Evolutionary conservation across 106 monocot genomes (phyloP), one percentile per base, ranked within the genome.

Genomic region (Acorus calamus): DNA sequence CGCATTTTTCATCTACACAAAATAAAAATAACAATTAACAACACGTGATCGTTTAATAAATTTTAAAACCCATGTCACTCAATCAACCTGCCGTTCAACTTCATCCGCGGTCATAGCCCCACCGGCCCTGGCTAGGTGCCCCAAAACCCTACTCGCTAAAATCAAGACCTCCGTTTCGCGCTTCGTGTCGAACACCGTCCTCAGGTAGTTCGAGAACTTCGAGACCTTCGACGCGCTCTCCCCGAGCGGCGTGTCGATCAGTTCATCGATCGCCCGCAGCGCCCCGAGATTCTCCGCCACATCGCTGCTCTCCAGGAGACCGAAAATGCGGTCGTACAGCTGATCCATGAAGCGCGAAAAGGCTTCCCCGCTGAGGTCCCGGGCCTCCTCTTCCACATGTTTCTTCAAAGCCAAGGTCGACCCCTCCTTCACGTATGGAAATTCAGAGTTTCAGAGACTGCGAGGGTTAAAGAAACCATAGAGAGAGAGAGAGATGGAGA

Each of bases 31-130:
- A 42, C 28, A 5, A 53, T 54, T 53, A 66, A 53, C 8, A 50
- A 2, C 4, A 49, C 4, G 50, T 50, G 2, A 14, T 2, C 11
- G 1, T 12, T 44, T 4, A 42, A 12, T 42, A 54, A 55, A 2
- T 53, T 28, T 10, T 42, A 57, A 60, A 47, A 50, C n/a, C 69
- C 59, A 28, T 42, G 49, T 67, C 7, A 57, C 13, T 53, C 54
- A 47, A 61, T 47, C 11, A 61, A 91, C 84, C 78, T 82, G 84
- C 1, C 76, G 78, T 52, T 86, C 79, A 10, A 93, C 98, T 70
- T 98, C 92, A 69, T 98, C 98, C 46, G 92, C 92, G 43, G 98
- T 92, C 91, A 91, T 92, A 55, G 98, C 88, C 8, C 98, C 92
- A 5, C 98, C 98, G 58, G 98, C 86, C 72, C 79, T 83, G n/a